Percentiles rank a stretch among this genome's conserved stretches.
These are phyloP conservation scores for Sugiyamaella pinicola DNA, from an alignment of 1,139 yeast genomes.

Conservation along the genomic window DNA sequence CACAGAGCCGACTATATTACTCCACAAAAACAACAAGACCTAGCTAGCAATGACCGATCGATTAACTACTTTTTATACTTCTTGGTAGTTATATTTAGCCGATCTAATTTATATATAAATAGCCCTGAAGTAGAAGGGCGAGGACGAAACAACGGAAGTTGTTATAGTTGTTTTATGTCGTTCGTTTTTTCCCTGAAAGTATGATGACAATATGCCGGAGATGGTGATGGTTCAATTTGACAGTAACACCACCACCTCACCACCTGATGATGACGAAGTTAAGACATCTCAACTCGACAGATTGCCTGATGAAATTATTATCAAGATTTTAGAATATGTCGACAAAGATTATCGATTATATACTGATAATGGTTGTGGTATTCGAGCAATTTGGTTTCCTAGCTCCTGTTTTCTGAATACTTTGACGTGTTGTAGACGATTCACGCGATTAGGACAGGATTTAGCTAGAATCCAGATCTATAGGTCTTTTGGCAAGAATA, in stretches of 20 bases:
- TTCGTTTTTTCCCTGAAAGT: background rate
- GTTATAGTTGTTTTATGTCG: too few relatives aligned
- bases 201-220: conserved; percentile 1
- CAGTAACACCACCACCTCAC: background rate
- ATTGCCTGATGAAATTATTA: conserved; percentile 18
- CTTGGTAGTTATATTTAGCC: too few relatives aligned
- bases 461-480: conserved; percentile 14
- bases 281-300: background rate
- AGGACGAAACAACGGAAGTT: too few relatives aligned
- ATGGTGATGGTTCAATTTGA: conserved; percentile 3
- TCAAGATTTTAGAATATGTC: conserved; percentile 15
- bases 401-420: conserved; percentile 8
- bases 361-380: background rate
- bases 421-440: conserved; percentile 10
- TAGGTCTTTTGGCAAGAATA: conserved; percentile 12
- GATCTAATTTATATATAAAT: too few relatives aligned
- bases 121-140: background rate
- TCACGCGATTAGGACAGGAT: conserved; percentile 11
- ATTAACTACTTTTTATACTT: too few relatives aligned
- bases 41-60: too few relatives aligned
- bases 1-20: too few relatives aligned
- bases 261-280: too few relatives aligned
- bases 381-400: conserved; percentile 15
- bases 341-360: conserved; percentile 17
- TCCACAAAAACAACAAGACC: too few relatives aligned